Base-by-base conservation (phyloP, 805 yeast genomes). In the Candida loeiensis region DNA sequence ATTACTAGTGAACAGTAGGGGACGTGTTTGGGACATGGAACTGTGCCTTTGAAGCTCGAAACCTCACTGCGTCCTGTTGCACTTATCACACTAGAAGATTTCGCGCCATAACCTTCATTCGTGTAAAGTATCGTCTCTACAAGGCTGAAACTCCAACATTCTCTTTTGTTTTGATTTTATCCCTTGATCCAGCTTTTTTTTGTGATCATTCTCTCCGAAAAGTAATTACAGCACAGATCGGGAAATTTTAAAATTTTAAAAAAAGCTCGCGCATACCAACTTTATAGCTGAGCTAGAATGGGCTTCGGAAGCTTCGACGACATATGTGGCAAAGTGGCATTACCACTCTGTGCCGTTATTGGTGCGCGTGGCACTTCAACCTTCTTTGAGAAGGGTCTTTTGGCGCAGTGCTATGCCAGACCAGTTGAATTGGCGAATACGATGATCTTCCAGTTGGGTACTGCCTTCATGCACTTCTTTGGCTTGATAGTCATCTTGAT, bases 371-470 rank as follows among this genome's bases (percentile, higher is more conserved):
- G 49, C 49, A 63, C 50, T 35, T 34, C 13, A 8, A 17, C 31
- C 4, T 45, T 44, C 21, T 56, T 74, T 40, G 61, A 70, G 21
- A 60, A 70, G 4, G 96, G 96, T 2, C 69, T 90, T 19, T 56
- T 86, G 20, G 80, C 97, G 3, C 59, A 62, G 28, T 91, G 98
- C 63, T 91, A 87, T 50, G 82, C 97, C 0, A 69, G 97, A 53
- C 75, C 91, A 5, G 86, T 91, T 16, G 89, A 83, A 49, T 56
- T 91, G 29, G 96, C 96, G 38, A 91, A 91, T 63, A 91, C 98
- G 1, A 73, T 87, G 66, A 86, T 91, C 15, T 91, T 89, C 64
- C 87, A 87, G 58, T 71, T 87, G 11, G 97, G 96, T 20, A 85
- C 82, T 46, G 88, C 95, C 5, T 85, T 91, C 56, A 77, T 89